These are phyloP conservation scores for Penicillium parvum DNA, from an alignment of 495 filamentous ascomycete genomes.

Conservation along the genomic window DNA sequence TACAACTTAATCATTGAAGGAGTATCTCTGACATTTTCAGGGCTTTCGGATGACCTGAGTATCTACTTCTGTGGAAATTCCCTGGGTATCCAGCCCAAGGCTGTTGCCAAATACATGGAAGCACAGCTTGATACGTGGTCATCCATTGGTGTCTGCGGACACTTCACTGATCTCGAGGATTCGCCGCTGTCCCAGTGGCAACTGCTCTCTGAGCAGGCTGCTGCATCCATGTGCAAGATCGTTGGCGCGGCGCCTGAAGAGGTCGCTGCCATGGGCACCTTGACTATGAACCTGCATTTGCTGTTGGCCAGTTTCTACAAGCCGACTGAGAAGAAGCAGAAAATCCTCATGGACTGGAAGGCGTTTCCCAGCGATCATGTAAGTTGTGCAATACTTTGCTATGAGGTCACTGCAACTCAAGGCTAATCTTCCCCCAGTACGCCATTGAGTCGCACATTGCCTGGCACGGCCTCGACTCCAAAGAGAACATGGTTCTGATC, in stretches of 20 bases:
- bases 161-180: slow-evolving; percentile 75
- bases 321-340: slow-evolving; percentile 67
- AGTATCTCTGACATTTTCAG: slow-evolving; percentile 21
- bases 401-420: too few species aligned
- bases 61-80: slow-evolving; percentile 96
- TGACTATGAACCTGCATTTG: slow-evolving; percentile 88
- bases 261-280: slow-evolving; percentile 87
- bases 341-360: slow-evolving; percentile 90
- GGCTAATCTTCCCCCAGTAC: slow-evolving; percentile 52
- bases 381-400: too few species aligned
- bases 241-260: slow-evolving; percentile 75
- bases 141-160: slow-evolving; percentile 82
- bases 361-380: slow-evolving; percentile 94
- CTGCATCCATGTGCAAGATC: slow-evolving; percentile 69
- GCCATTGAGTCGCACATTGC: slow-evolving; percentile 85
- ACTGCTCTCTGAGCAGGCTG: slow-evolving; percentile 66
- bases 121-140: slow-evolving; percentile 85
- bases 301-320: slow-evolving; percentile 88
- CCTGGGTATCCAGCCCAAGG: slow-evolving; percentile 81
- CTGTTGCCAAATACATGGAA: slow-evolving; percentile 64
- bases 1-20: neutral
- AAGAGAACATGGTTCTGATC: slow-evolving; percentile 71
- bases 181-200: slow-evolving; percentile 77
- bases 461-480: slow-evolving; percentile 66
- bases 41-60: slow-evolving; percentile 43